Conservation (phyloP, 495 filamentous ascomycete species). For the Letharia lupina region DNA sequence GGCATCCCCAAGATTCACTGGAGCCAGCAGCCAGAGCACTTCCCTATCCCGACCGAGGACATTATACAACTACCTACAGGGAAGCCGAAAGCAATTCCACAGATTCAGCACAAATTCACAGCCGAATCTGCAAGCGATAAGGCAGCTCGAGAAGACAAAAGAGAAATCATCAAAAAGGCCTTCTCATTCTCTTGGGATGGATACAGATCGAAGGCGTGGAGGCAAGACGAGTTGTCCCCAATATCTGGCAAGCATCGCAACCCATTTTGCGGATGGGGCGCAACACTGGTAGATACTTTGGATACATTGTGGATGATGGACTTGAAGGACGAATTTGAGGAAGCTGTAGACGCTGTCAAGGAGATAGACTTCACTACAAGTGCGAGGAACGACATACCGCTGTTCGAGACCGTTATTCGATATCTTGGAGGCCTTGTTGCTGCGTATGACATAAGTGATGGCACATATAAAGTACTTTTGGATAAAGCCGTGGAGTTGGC, state of each 20-base stretch:
- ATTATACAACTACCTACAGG: slow-evolving; percentile 70
- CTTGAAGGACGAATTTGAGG: slow-evolving; percentile 79
- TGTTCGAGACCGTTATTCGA: slow-evolving; percentile 83
- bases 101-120: slow-evolving; percentile 63
- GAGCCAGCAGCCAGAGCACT: slow-evolving; percentile 62
- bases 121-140: slow-evolving; percentile 54
- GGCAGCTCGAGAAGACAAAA: slow-evolving; percentile 52
- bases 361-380: slow-evolving; percentile 86
- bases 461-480: slow-evolving; percentile 59
- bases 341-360: slow-evolving; percentile 66
- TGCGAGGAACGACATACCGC: slow-evolving; percentile 53
- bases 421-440: slow-evolving; percentile 77
- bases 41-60: slow-evolving; percentile 58
- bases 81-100: slow-evolving; percentile 57
- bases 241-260: slow-evolving; percentile 51
- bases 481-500: slow-evolving; percentile 84
- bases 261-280: slow-evolving; percentile 91
- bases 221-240: slow-evolving; percentile 69
- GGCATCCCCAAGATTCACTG: slow-evolving; percentile 49
- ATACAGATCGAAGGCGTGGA: slow-evolving; percentile 69
- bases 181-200: slow-evolving; percentile 69
- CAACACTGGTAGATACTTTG: slow-evolving; percentile 84
- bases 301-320: slow-evolving; percentile 98
- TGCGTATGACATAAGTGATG: slow-evolving; percentile 72
- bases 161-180: slow-evolving; percentile 53